Evolutionary conservation across 352 stramenopile genomes (phyloP), one percentile per base, ranked within the genome.

Genomic region (Pythium scleroteichum): DNA sequence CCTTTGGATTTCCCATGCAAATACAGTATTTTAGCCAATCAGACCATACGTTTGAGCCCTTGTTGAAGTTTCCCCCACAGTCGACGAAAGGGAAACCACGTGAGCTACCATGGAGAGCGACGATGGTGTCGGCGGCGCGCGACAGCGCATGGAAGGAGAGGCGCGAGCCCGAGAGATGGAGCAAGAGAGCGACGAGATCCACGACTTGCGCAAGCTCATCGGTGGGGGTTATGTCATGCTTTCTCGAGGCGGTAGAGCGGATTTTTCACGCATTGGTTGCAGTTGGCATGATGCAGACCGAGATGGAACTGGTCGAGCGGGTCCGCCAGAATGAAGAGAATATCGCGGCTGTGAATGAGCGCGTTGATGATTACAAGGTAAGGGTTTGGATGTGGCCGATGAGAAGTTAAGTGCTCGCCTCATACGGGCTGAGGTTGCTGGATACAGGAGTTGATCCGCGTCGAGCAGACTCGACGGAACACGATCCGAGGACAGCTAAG

Each of bases 201-300:
- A 71, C 42, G 74, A 87, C 51, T 57, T 91, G 46, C 78, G 79
- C 66, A 81, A 82, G 53, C 87, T 79, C 60, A 89, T 91, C 26
- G 68, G 81, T 91, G 40, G 29, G 71, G 65, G 16, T 47, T n/a
- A n/a, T n/a, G n/a, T n/a, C n/a, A n/a, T n/a, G n/a, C n/a, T n/a
- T n/a, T n/a, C n/a, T n/a, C n/a, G n/a, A n/a, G n/a, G n/a, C n/a
- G n/a, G n/a, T n/a, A n/a, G 29, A 35, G 29, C 29, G 29, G 29
- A n/a, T n/a, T n/a, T 41, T 19, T 23, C 8, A 41, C 26, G n/a
- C n/a, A n/a, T 44, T 27, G 22, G n/a, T 20, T 26, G 17, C 29
- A 93, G 83, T 91, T 53, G 79, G 83, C 19, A 84, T 93, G 81
- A 91, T 93, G 83, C 81, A 87, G 14, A 73, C 72, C 1, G 83